Evolutionary conservation across 768 basidiomycete genomes (phyloP), one percentile per base, ranked within the genome.

Genomic region (Psilocybe tampanensis): DNA sequence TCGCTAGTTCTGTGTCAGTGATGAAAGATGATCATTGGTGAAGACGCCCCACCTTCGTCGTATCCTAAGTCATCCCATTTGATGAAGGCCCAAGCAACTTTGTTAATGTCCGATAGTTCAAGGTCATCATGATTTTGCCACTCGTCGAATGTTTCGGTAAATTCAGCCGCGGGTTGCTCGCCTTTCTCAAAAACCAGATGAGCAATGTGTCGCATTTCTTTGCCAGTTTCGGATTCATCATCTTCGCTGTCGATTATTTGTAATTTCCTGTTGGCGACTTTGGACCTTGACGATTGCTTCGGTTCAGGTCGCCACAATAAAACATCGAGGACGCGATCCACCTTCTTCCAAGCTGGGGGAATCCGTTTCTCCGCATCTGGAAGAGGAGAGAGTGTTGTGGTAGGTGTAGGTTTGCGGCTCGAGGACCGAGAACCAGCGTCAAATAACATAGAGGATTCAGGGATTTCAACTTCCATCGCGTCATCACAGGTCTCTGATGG

Each of bases 41-140:
- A n/a, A 21, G 34, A 8, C 3, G n/a, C 68, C 83, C 52, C 55
- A 92, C 95, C 87, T 78, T 94, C 90, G 19, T 96, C 90, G 59
- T 98, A 97, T n/a, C 90, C 86, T 23, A 98, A 77, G 60, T 94
- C 94, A 43, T 86, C 79, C 96, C 96, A 98, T 70, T 98, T 99
- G 62, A 94, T 78, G 68, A 95, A 95, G 12, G 82, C 85, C 88
- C 91, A 94, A 18, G 86, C 78, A 32, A 96, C 84, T 48, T 81
- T 71, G 36, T 83, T 75, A 24, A 86, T 80, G 63, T 89, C 79
- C 4, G 82, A 72, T 26, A 72, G 65, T 9, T 67, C 66, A 6
- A 93, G 72, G 2, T 76, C 70, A 52, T 71, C 76, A 18, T 76
- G 67, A 36, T 64, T 56, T 69, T 88, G 81, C 82, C 86, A 92